Evolutionary conservation across 257 asterid species (phyloP), one percentile per base, ranked within the genome.

Genomic region (Solanum virginianum): DNA sequence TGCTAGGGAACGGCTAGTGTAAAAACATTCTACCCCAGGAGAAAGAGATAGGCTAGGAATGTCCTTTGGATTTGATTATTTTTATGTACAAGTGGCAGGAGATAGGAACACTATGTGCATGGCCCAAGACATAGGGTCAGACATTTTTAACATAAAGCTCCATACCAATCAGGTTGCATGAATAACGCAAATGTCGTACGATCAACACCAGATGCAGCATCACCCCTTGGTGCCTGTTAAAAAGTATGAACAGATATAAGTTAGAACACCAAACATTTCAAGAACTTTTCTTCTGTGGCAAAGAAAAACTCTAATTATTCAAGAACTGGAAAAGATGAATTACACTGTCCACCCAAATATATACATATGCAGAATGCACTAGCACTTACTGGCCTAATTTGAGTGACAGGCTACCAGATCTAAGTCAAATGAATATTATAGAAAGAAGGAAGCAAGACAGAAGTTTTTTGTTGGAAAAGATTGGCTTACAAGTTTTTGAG

Each of bases 111-210:
- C 65, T 18, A 60, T 57, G 83, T 68, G 81, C 56, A 36, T 60
- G 81, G 84, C 82, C 85, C 69, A 47, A 68, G 56, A 71, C 45
- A 53, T 20, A 43, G 51, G 77, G 79, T 69, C 49, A 16, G 51
- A 51, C 24, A 75, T 87, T 69, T 65, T 60, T 49, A 8, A 77
- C 22, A 36, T 81, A 63, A 66, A 66, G 6, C 49, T 55, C 14
- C 87, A 41, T 94, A 95, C 98, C 99, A 95, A 88, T 94, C 92
- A 84, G 99, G 99, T 91, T 95, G 99, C 98, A 95, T 94, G 85
- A 95, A 95, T 80, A 95, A 88, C 20, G 99, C 98, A 91, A 94
- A 94, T 66, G 98, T 94, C 45, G 98, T 91, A 65, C 99, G 99
- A 70, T 94, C 99, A 85, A 92, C 90, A 47, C 92, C 95, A 88